Percentiles rank a stretch among this genome's conserved stretches.
Evolutionary conservation across 2,329 filamentous ascomycete species (phyloP).

Genomic region (Lasiodiplodia citricola): DNA sequence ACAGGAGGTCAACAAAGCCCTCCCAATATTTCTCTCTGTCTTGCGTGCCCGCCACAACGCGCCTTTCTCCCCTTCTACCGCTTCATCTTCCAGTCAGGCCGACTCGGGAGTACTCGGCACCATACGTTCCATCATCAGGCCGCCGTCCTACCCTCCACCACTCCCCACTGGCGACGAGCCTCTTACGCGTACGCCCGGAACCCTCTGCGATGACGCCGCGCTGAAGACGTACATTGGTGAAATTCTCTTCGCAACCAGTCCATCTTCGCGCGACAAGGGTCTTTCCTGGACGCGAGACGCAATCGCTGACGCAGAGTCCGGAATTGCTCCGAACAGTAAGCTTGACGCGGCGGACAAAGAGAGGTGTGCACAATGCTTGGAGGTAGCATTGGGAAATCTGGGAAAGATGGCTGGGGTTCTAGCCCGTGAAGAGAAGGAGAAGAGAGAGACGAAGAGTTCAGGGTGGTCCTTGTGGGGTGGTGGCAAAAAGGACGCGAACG

Average conservation of each 20-base stretch:
- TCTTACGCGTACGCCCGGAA: constrained; percentile 66
- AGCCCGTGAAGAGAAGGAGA: constrained; percentile 52
- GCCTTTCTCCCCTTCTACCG: constrained; percentile 40
- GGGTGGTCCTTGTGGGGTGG: neutral
- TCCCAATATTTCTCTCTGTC: constrained; percentile 85
- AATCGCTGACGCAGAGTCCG: constrained; percentile 78
- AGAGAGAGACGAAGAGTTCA: constrained; percentile 21
- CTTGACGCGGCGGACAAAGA: constrained; percentile 51
- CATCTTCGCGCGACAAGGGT: constrained; percentile 64
- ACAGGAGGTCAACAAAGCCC: constrained; percentile 69
- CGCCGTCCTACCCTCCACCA: constrained; percentile 70
- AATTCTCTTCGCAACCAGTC: constrained; percentile 78
- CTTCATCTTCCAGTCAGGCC: constrained; percentile 27
- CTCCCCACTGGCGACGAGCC: constrained; percentile 72
- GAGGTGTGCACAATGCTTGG: constrained; percentile 77
- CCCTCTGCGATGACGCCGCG: constrained; percentile 82
- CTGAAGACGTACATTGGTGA: constrained; percentile 92
- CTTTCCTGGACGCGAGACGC: constrained; percentile 89
- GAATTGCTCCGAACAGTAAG: constrained; percentile 34
- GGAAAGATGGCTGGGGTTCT: constrained; percentile 75
- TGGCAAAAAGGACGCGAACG: neutral
- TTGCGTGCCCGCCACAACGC: constrained; percentile 74
- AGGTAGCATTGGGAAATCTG: constrained; percentile 82
- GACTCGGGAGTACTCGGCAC: constrained; percentile 38
- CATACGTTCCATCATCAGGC: constrained; percentile 53